These are phyloP conservation scores for Chaetothyriales sp. DNA, from an alignment of 2,329 filamentous ascomycete species.

Conservation along the genomic window DNA sequence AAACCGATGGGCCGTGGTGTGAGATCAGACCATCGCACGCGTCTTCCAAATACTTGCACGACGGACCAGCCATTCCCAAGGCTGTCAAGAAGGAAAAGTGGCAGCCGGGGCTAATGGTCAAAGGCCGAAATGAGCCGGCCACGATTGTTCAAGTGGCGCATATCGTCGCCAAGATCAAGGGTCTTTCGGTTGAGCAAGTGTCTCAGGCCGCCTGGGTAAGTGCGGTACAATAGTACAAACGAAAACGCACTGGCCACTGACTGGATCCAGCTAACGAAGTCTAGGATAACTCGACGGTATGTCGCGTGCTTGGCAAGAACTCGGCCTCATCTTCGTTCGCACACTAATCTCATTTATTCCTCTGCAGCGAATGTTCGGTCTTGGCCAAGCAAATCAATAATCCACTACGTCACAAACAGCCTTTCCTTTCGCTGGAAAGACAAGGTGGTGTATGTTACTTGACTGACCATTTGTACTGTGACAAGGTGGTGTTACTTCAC, in stretches of 20 bases:
- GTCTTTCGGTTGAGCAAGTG: slow-evolving; percentile 63
- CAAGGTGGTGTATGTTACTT: too few species aligned
- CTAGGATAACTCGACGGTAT: slow-evolving; percentile 15
- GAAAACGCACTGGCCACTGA: neutral
- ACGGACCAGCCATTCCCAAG: slow-evolving; percentile 59
- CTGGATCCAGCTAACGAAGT: neutral
- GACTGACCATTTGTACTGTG: too few species aligned
- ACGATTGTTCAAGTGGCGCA: slow-evolving; percentile 77
- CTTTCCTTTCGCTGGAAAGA: neutral
- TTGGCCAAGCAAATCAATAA: slow-evolving; percentile 36
- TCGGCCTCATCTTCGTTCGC: too few species aligned
- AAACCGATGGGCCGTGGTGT: slow-evolving; percentile 96
- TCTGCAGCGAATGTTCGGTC: slow-evolving; percentile 63
- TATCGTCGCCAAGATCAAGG: slow-evolving; percentile 78
- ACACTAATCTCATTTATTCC: slow-evolving; percentile 54
- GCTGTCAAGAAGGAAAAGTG: slow-evolving; percentile 94
- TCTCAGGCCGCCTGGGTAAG: slow-evolving; percentile 50
- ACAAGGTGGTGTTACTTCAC: too few species aligned
- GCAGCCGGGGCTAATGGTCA: slow-evolving; percentile 75
- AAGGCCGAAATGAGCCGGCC: slow-evolving; percentile 86
- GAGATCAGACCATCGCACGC: slow-evolving; percentile 85
- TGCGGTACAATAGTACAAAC: too few species aligned
- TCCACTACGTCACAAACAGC: too few species aligned
- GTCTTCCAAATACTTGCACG: slow-evolving; percentile 54
- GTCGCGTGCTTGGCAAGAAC: slow-evolving; percentile 46